Conservation (phyloP, 495 filamentous ascomycete species). For the Hypomontagnella monticulosa region DNA sequence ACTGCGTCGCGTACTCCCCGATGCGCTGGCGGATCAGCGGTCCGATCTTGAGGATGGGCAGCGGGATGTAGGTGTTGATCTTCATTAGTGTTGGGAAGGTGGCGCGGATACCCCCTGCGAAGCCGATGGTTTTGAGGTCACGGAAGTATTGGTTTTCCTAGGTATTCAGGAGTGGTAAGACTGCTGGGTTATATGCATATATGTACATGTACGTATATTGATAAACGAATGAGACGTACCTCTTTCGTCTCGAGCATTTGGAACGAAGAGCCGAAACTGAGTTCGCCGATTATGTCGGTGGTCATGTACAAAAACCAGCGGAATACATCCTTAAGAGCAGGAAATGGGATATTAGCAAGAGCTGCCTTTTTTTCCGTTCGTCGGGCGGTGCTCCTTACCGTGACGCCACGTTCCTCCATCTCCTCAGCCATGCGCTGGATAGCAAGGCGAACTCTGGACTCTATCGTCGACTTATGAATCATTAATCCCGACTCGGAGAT, state of each 20-base stretch:
- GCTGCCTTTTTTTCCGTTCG: too few species aligned
- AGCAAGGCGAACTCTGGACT: conserved; percentile 37
- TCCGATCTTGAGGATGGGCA: conserved; percentile 22
- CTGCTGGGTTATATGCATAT: neutral
- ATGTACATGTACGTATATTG: too few species aligned
- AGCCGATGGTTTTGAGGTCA: conserved; percentile 23
- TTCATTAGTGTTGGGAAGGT: conserved; percentile 30
- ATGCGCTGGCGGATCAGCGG: conserved; percentile 16
- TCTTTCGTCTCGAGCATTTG: conserved; percentile 61
- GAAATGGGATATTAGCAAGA: neutral
- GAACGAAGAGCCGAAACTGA: conserved; percentile 69
- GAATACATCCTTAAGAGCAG: conserved; percentile 52
- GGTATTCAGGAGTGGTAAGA: too few species aligned
- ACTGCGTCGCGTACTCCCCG: conserved; percentile 50
- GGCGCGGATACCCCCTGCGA: conserved; percentile 23
- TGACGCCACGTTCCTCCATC: conserved; percentile 32
- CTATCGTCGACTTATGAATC: conserved; percentile 24
- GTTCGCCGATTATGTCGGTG: conserved; percentile 64
- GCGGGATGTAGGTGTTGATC: conserved; percentile 30
- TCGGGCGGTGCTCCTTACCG: too few species aligned
- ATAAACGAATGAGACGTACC: conserved; percentile 33
- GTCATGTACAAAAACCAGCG: conserved; percentile 69
- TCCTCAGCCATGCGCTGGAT: conserved; percentile 42
- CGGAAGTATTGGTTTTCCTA: conserved; percentile 34
- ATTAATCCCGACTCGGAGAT: conserved; percentile 39